A percentile compares a stretch with the other conserved stretches of the same genome.
Conservation (phyloP, 768 basidiomycete genomes). For the Hygrophoropsis aurantiaca region DNA sequence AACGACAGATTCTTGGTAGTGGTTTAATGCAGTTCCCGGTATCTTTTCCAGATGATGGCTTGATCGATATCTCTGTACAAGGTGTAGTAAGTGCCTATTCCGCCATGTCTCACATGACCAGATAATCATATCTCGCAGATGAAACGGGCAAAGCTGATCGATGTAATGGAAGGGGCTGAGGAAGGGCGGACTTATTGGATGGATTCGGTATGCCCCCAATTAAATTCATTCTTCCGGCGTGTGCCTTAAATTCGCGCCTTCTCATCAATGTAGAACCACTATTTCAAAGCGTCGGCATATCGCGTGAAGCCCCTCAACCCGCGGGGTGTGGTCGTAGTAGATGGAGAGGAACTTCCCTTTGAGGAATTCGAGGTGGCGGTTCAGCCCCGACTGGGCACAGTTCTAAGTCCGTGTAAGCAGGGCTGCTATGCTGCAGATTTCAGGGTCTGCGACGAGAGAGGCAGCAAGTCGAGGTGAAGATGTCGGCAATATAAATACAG, state of each 20-base stretch:
- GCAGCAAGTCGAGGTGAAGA: too few relatives aligned
- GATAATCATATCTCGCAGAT: constrained; percentile 20
- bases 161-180: constrained; percentile 59
- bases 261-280: constrained; percentile 50
- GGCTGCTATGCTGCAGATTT: constrained; percentile 64
- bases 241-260: too few relatives aligned
- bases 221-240: constrained; percentile 7
- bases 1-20: constrained; percentile 31
- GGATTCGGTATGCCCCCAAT: constrained; percentile 55
- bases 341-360: constrained; percentile 78
- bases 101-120: background rate
- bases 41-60: constrained; percentile 74
- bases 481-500: too few relatives aligned
- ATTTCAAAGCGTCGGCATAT: constrained; percentile 74
- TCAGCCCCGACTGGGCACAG: constrained; percentile 61
- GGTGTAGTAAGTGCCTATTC: constrained; percentile 44
- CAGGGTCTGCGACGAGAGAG: constrained; percentile 22
- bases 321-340: constrained; percentile 63
- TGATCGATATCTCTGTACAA: constrained; percentile 72
- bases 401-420: constrained; percentile 54
- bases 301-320: constrained; percentile 59
- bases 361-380: constrained; percentile 78
- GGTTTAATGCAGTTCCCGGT: constrained; percentile 85
- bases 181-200: constrained; percentile 64
- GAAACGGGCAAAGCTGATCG: constrained; percentile 47